Evolutionary conservation across 257 asterid genomes (phyloP).

Genomic region (Ligustrum vulgare): DNA sequence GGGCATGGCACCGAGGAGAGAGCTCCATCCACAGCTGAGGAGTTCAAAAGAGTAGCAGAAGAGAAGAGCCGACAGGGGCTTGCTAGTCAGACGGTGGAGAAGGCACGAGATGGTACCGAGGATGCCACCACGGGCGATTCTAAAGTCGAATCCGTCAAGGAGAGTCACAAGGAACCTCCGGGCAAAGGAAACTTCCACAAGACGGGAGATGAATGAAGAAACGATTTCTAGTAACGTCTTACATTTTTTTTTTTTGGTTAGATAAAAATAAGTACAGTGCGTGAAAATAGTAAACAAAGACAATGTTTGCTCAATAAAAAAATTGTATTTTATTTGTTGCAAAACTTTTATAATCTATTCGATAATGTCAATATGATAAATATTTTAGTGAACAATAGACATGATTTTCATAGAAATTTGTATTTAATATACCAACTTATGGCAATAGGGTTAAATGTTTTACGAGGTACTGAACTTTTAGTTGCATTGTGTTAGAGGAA

Average conservation of each 20-base stretch:
- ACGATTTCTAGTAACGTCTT: neutral
- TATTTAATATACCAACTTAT: too few relatives aligned
- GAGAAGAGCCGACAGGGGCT: constrained; percentile 18
- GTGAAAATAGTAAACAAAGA: neutral
- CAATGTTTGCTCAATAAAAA: neutral
- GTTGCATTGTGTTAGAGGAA: too few relatives aligned
- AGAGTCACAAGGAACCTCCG: constrained; percentile 18
- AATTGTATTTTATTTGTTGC: too few relatives aligned
- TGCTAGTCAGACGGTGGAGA: constrained; percentile 15
- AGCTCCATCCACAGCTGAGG: constrained; percentile 32
- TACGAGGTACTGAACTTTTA: too few relatives aligned
- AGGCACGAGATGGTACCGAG: constrained; percentile 9
- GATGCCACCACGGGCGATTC: constrained; percentile 6
- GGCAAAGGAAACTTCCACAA: constrained; percentile 12
- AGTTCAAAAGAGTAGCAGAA: constrained; percentile 29
- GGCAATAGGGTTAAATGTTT: too few relatives aligned
- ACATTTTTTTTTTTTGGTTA: neutral
- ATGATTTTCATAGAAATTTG: too few relatives aligned
- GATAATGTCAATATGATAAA: too few relatives aligned
- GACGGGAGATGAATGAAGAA: neutral
- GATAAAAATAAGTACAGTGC: neutral
- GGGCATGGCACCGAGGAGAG: constrained; percentile 12
- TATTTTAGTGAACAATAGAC: too few relatives aligned
- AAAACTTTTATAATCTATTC: neutral
- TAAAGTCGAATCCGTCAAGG: constrained; percentile 13